Evolutionary conservation across 78 protist species (phyloP).

Genomic region (Tieghemostelium lacteum): DNA sequence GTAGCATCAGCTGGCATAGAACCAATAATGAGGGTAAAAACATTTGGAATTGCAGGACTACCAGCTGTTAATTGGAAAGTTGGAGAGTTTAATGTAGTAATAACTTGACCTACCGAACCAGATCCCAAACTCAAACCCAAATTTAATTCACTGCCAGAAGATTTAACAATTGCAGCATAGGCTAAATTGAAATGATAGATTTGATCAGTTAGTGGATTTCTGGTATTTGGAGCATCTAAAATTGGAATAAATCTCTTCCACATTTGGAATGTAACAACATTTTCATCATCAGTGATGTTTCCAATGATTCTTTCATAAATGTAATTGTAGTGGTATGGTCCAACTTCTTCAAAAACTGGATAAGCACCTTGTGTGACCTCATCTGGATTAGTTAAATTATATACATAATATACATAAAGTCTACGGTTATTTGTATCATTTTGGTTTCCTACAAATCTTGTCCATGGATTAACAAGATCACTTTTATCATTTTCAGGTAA

Average conservation of each 20-base stretch:
- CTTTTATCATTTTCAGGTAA: slow-evolving; percentile 30
- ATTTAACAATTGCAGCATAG: neutral
- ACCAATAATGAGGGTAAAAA: neutral
- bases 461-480: slow-evolving; percentile 50
- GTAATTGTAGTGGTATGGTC: slow-evolving; percentile 50
- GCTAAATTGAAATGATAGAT: slow-evolving; percentile 61
- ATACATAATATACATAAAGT: slow-evolving; percentile 25
- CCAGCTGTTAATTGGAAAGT: neutral
- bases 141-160: neutral
- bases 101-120: neutral
- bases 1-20: neutral
- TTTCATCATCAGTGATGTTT: slow-evolving; percentile 13
- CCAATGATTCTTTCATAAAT: slow-evolving; percentile 27
- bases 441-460: slow-evolving; percentile 46
- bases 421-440: slow-evolving; percentile 26
- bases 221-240: neutral
- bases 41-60: neutral
- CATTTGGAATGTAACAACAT: slow-evolving; percentile 4
- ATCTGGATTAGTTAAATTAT: slow-evolving; percentile 41
- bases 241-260: slow-evolving; percentile 41
- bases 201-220: slow-evolving; percentile 23
- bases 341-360: slow-evolving; percentile 54
- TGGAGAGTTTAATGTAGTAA: neutral
- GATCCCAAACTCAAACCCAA: neutral
- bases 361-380: neutral